These are phyloP conservation scores for Capronia epimyces DNA, from an alignment of 2,329 filamentous ascomycete species.

Conservation along the genomic window DNA sequence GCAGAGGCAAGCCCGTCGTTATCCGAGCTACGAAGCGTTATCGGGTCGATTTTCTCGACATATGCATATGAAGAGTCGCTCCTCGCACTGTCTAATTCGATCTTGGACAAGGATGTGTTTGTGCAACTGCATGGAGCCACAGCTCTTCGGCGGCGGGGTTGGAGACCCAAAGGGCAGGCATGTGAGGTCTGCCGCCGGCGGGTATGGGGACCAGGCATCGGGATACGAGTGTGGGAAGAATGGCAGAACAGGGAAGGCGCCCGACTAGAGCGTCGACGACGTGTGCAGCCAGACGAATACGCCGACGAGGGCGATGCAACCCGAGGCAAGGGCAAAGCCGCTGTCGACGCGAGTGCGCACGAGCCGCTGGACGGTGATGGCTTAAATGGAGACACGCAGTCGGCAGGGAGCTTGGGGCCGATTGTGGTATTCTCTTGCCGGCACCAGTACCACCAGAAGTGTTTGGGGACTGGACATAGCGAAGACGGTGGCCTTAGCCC, in stretches of 20 bases:
- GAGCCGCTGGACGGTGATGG: conserved; percentile 10
- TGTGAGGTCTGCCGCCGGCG: conserved; percentile 81
- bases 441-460: conserved; percentile 46
- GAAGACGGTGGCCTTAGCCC: conserved; percentile 9
- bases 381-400: background rate
- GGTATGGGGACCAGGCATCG: conserved; percentile 83
- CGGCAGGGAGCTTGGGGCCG: conserved; percentile 27
- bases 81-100: conserved; percentile 72
- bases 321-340: conserved; percentile 25
- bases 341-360: conserved; percentile 8
- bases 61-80: conserved; percentile 95
- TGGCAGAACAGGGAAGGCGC: conserved; percentile 61
- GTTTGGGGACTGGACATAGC: conserved; percentile 35
- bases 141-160: conserved; percentile 72
- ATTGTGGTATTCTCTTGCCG: conserved; percentile 46
- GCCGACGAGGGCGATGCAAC: conserved; percentile 15
- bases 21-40: conserved; percentile 75
- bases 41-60: conserved; percentile 85
- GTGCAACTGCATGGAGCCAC: conserved; percentile 71
- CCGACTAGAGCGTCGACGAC: conserved; percentile 29
- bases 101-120: conserved; percentile 86
- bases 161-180: conserved; percentile 77
- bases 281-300: conserved; percentile 6
- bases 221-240: conserved; percentile 68
- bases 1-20: conserved; percentile 77